These are phyloP conservation scores for Neohortaea acidophila DNA, from an alignment of 495 filamentous ascomycete species.

Conservation along the genomic window DNA sequence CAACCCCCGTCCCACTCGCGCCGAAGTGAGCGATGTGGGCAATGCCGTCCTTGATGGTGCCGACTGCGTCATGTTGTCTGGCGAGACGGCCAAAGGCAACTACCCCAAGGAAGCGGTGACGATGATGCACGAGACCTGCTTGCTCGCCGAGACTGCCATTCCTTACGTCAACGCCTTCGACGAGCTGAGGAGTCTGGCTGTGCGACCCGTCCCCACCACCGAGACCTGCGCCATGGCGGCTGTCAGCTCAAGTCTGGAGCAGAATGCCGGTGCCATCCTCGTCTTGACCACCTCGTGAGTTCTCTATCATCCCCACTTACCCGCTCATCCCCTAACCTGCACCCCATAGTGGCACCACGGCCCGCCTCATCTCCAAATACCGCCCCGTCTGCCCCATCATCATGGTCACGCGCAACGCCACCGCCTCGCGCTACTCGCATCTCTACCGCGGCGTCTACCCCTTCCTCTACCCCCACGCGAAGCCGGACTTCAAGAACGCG, in stretches of 20 bases:
- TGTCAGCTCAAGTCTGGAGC: conserved; percentile 81
- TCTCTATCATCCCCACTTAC: neutral
- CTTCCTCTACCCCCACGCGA: conserved; percentile 80
- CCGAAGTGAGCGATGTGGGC: conserved; percentile 94
- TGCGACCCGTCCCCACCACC: conserved; percentile 65
- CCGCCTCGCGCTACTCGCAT: conserved; percentile 76
- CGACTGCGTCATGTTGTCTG: conserved; percentile 98
- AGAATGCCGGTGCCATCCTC: conserved; percentile 89
- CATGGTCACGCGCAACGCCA: conserved; percentile 84
- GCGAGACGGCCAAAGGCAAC: conserved; percentile 94
- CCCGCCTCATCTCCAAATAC: conserved; percentile 92
- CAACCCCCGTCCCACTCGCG: conserved; percentile 93
- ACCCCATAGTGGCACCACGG: conserved; percentile 58
- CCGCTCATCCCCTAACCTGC: neutral
- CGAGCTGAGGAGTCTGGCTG: conserved; percentile 69
- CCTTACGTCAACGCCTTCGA: conserved; percentile 94
- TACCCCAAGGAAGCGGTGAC: conserved; percentile 85
- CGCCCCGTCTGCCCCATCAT: conserved; percentile 95
- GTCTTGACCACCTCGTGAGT: conserved; percentile 75
- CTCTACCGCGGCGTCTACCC: conserved; percentile 96
- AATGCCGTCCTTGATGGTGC: conserved; percentile 96
- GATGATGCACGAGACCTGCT: conserved; percentile 96
- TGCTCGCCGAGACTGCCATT: conserved; percentile 89
- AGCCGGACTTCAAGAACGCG: conserved; percentile 76
- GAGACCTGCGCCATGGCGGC: conserved; percentile 95